Evolutionary conservation across 2,329 filamentous ascomycete genomes (phyloP).

Genomic region (Davidsoniella eucalypti): DNA sequence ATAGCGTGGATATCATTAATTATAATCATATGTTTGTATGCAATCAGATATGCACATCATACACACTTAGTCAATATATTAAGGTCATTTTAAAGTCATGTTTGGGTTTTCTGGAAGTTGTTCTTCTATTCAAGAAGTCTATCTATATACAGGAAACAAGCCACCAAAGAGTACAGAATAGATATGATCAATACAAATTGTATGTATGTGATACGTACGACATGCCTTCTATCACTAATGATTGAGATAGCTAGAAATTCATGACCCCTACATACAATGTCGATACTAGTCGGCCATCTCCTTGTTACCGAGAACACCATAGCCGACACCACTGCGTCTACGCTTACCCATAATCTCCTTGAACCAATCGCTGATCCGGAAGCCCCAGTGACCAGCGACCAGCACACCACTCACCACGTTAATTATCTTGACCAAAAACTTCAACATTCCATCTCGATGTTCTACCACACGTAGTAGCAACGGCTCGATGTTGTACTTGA

Average conservation of each 20-base stretch:
- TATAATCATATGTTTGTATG: too few species aligned
- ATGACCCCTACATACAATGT: not conserved
- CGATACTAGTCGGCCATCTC: slow-evolving; percentile 13
- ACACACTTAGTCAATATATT: too few species aligned
- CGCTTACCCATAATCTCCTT: slow-evolving; percentile 36
- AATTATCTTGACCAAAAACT: slow-evolving; percentile 64
- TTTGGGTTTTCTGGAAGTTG: too few species aligned
- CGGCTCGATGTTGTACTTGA: slow-evolving; percentile 98
- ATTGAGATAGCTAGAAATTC: not conserved
- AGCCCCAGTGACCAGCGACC: slow-evolving; percentile 87
- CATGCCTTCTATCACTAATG: not conserved
- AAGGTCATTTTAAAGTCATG: too few species aligned
- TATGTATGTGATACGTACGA: not conserved
- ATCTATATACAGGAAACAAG: not conserved
- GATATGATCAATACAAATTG: not conserved
- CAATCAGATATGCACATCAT: not conserved
- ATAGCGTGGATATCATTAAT: too few species aligned
- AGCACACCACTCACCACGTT: slow-evolving; percentile 85
- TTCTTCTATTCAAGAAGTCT: not conserved
- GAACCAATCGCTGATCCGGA: slow-evolving; percentile 66
- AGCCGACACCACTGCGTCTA: slow-evolving; percentile 25
- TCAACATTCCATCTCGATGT: slow-evolving; percentile 56
- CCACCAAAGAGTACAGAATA: not conserved
- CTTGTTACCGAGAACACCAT: slow-evolving; percentile 36
- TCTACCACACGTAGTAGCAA: slow-evolving; percentile 78